These are phyloP conservation scores for Periconia macrospinosa DNA, from an alignment of 2,329 filamentous ascomycete genomes.

Conservation along the genomic window DNA sequence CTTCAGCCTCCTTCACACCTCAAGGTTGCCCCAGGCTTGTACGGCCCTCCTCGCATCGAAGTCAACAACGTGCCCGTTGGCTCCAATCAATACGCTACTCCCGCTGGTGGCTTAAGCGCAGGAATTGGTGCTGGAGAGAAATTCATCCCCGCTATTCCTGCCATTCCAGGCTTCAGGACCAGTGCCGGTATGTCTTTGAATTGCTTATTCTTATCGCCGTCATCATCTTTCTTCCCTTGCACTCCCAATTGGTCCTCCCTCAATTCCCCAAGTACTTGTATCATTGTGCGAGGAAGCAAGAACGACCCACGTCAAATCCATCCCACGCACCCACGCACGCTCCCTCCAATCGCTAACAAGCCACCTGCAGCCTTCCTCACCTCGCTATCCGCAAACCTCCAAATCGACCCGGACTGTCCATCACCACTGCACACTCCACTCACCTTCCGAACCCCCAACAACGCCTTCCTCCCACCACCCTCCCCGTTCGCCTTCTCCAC, in stretches of 20 bases:
- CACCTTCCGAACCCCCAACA: slow-evolving; percentile 48
- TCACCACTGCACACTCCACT: slow-evolving; percentile 69
- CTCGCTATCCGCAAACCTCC: slow-evolving; percentile 78
- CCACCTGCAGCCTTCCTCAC: slow-evolving; percentile 71
- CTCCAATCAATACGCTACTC: slow-evolving; percentile 36
- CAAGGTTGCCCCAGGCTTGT: slow-evolving; percentile 32
- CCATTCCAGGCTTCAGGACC: slow-evolving; percentile 42
- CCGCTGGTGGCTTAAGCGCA: not conserved
- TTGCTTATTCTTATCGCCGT: not conserved
- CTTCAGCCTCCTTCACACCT: slow-evolving; percentile 34
- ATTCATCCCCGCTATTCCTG: slow-evolving; percentile 41
- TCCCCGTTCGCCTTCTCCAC: slow-evolving; percentile 51
- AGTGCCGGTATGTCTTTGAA: slow-evolving; percentile 39
- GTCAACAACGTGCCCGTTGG: slow-evolving; percentile 15
- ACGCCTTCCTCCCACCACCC: slow-evolving; percentile 58
- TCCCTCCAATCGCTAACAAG: slow-evolving; percentile 12
- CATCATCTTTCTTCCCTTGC: not conserved
- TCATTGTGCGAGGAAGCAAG: not conserved
- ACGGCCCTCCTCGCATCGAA: not conserved
- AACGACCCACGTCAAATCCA: not conserved
- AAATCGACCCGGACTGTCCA: slow-evolving; percentile 61
- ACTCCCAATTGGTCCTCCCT: not conserved
- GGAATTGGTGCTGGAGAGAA: slow-evolving; percentile 28
- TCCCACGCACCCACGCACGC: not conserved
- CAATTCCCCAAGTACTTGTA: not conserved